Conservation (phyloP, 345 rosid genomes). For the Bruguiera gymnorhiza region DNA sequence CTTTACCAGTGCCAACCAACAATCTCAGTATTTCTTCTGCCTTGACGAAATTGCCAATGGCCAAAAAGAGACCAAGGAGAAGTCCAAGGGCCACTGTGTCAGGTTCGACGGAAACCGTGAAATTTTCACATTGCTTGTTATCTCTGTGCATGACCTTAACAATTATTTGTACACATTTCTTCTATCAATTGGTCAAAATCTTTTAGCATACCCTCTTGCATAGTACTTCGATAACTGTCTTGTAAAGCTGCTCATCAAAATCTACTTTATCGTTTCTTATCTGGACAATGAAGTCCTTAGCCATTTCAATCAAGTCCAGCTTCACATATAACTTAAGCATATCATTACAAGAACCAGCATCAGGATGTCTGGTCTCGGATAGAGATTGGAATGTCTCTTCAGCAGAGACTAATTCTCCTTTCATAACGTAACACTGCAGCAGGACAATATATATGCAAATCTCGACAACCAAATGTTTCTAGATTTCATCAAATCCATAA, state of each 20-base stretch:
- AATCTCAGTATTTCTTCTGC: conserved; percentile 42
- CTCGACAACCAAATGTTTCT: conserved; percentile 64
- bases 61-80: conserved; percentile 48
- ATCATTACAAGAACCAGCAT: conserved; percentile 73
- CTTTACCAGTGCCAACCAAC: conserved; percentile 46
- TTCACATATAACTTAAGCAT: conserved; percentile 61
- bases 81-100: conserved; percentile 53
- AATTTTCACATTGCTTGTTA: conserved; percentile 18
- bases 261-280: conserved; percentile 46
- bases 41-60: conserved; percentile 32
- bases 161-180: conserved; percentile 43
- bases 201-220: conserved; percentile 60
- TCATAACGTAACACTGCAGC: conserved; percentile 68
- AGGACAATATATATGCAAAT: conserved; percentile 74
- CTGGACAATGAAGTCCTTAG: conserved; percentile 51
- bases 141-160: conserved; percentile 33
- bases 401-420: conserved; percentile 60
- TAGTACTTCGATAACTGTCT: conserved; percentile 48
- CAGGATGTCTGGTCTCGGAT: conserved; percentile 65
- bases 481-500: conserved; percentile 53
- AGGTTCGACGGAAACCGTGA: conserved; percentile 26
- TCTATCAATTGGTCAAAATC: conserved; percentile 46
- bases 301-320: conserved; percentile 50
- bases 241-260: conserved; percentile 56
- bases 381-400: conserved; percentile 69